Evolutionary conservation across 2,329 filamentous ascomycete species (phyloP).

Genomic region (Penicillium capsulatum): DNA sequence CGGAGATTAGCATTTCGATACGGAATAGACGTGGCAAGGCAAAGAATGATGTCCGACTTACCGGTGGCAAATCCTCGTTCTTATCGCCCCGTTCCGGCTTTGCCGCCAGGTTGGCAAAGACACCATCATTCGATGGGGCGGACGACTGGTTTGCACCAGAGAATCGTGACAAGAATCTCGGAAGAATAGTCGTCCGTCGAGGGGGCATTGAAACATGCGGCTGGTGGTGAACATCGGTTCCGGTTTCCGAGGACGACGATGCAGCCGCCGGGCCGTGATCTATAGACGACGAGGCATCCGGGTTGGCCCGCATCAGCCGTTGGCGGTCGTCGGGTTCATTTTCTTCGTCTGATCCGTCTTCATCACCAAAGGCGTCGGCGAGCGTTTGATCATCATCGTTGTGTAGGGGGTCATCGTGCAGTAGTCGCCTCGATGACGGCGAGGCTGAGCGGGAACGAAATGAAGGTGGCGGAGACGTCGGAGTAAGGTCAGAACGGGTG

Average conservation of each 20-base stretch:
- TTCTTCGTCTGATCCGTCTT: constrained; percentile 65
- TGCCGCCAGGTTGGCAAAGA: constrained; percentile 91
- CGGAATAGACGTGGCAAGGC: not conserved
- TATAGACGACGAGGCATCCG: constrained; percentile 28
- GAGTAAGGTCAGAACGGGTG: constrained; percentile 27
- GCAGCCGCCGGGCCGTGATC: constrained; percentile 27
- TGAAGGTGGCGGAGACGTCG: constrained; percentile 60
- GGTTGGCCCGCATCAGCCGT: constrained; percentile 71
- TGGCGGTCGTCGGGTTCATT: constrained; percentile 77
- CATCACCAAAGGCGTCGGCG: constrained; percentile 86
- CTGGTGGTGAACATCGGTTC: constrained; percentile 16
- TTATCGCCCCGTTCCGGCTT: constrained; percentile 79
- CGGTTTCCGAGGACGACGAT: constrained; percentile 29
- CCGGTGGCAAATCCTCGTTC: constrained; percentile 87
- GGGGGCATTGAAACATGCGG: constrained; percentile 31
- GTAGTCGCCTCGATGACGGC: constrained; percentile 51
- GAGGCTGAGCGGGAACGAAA: constrained; percentile 83
- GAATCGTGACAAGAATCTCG: constrained; percentile 45
- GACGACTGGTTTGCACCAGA: constrained; percentile 52
- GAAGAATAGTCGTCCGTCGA: constrained; percentile 52
- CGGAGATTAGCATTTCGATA: constrained; percentile 4
- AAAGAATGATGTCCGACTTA: constrained; percentile 49
- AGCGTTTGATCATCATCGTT: constrained; percentile 71
- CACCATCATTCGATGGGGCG: constrained; percentile 80
- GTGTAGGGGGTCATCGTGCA: constrained; percentile 49